Evolutionary conservation across 106 monocot genomes (phyloP), one percentile per base, ranked within the genome.

Genomic region (Apostasia ramifera): DNA sequence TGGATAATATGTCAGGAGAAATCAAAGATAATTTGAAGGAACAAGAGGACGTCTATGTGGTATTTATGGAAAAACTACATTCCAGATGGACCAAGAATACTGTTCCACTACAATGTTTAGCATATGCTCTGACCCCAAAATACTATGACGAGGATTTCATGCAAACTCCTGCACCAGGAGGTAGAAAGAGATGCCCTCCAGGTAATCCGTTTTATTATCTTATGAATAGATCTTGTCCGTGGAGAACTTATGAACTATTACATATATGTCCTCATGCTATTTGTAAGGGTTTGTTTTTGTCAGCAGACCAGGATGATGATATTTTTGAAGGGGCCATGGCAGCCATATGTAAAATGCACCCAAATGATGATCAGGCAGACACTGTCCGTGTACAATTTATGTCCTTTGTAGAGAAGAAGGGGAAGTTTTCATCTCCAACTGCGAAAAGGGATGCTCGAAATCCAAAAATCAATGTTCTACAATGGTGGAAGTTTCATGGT

Each of bases 401-500:
- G 68, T 67, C 71, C 1, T 83, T 83, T 66, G 51, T 68, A 38
- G 83, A 83, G 71, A 83, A 79, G 68, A 83, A 67, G 59, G 83
- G 83, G n/a, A 83, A 74, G 45, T 83, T 83, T 68, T 75, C 83
- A 50, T 75, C 83, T 53, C 65, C 75, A 5, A 79, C 79, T 53
- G 83, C 83, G 3, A 83, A 83, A 71, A 71, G 83, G 65, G 83
- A 83, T 79, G 75, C 83, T 13, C 61, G 72, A 76, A 83, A 83
- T 54, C 83, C 83, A 2, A 83, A 79, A 71, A 83, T 83, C 47
- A 83, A 75, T 76, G 79, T 69, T 47, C 57, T 79, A 57, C 79
- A 79, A 59, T 83, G 83, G 83, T 83, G 83, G 83, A 83, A 83
- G 64, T 83, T 83, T 57, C 83, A 83, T 53, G 83, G 83, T 45